Evolutionary conservation across 208 protist species (phyloP), one percentile per base, ranked within the genome.

Genomic region (Trypanosomatidae sp.): DNA sequence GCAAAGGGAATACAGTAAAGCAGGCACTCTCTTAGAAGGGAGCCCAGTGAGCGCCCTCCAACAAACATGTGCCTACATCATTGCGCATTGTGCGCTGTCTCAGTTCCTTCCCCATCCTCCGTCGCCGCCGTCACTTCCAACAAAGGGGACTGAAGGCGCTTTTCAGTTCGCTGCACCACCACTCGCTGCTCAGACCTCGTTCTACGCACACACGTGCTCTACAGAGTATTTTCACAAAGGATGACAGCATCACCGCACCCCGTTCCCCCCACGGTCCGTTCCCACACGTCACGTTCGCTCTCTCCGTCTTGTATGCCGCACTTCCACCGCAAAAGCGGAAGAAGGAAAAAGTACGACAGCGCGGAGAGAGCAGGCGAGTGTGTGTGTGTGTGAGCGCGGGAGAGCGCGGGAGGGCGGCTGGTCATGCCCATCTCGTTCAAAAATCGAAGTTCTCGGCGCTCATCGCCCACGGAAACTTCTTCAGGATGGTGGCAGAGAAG

Each of bases 391-490:
- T 50, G 46, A n/a, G 25, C 5, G 53, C 25, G 25, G 9, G 25
- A 2, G 9, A n/a, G 9, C 8, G 50, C 1, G 5, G 52, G n/a
- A n/a, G 3, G 53, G 53, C 53, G 10, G 53, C 15, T 8, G 3
- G 12, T 15, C 22, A 36, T 8, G 13, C 65, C 8, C 25, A 70
- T 36, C 44, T 53, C 64, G 12, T 5, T 68, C 64, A 94, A 77
- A 96, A 96, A 49, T 90, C 80, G 68, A 93, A 96, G 72, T 91
- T 85, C 62, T 87, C 80, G 17, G 87, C 83, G 62, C 86, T 87
- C 84, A 97, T 83, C 1, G 98, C 97, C 99, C 99, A 99, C 22
- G 94, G 90, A 82, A 99, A 99, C 79, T 99, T 99, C 47, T 99
- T 95, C 47, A 95, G 79, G 33, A 99, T 84, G 15, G 97, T 98